phyloP scores from a whole-genome alignment of 2,329 filamentous ascomycete genomes.

The Alternaria brassicae region DNA sequence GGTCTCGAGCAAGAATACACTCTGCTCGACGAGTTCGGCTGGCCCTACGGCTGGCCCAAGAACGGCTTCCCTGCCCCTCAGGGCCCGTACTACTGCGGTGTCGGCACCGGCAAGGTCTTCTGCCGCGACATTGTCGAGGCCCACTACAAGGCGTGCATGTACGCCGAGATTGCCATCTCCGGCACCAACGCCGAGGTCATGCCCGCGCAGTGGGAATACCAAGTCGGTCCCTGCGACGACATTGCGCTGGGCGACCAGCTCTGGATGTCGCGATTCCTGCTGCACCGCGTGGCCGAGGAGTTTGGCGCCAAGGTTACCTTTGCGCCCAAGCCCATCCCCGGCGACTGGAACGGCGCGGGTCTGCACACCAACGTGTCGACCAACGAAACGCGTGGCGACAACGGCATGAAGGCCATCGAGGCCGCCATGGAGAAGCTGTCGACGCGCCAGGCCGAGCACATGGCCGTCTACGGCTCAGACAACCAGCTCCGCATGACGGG shows the following conservation, averaged over 20 bases:
- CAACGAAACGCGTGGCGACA: conserved; percentile 84
- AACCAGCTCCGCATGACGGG: conserved; percentile 95
- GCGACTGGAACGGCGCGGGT: conserved; percentile 96
- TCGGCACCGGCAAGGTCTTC: conserved; percentile 95
- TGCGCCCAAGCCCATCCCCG: conserved; percentile 92
- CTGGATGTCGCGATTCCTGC: conserved; percentile 90
- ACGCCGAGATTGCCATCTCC: conserved; percentile 89
- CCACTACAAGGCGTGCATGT: conserved; percentile 90
- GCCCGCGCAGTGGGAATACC: conserved; percentile 98
- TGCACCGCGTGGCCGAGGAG: conserved; percentile 91
- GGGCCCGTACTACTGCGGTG: conserved; percentile 97
- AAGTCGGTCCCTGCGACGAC: conserved; percentile 87
- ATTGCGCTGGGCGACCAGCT: conserved; percentile 95
- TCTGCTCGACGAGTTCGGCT: conserved; percentile 81
- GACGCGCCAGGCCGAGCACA: conserved; percentile 63
- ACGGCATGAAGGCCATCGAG: conserved; percentile 96
- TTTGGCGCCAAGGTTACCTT: conserved; percentile 96
- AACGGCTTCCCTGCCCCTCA: conserved; percentile 90
- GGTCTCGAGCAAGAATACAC: conserved; percentile 99
- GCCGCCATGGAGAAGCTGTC: conserved; percentile 67
- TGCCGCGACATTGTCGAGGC: conserved; percentile 97
- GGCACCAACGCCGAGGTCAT: conserved; percentile 99
- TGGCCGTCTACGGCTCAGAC: conserved; percentile 92
- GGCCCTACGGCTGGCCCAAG: conserved; percentile 91
- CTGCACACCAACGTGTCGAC: conserved; percentile 95